Base-by-base conservation (phyloP, 495 filamentous ascomycete species). In the Xylaria scruposa region DNA sequence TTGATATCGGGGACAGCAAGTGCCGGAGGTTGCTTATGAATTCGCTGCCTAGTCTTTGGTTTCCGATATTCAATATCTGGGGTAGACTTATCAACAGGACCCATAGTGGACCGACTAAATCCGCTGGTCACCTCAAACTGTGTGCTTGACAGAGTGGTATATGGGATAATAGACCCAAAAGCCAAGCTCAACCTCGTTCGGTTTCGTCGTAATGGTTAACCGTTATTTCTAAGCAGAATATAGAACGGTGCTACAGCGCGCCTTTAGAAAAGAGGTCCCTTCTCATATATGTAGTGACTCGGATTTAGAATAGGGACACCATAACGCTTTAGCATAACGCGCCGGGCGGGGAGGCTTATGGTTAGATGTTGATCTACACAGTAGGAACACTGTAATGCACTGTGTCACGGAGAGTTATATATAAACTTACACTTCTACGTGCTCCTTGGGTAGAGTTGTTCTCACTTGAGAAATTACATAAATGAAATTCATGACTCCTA, bases 1-100 rank as follows among this genome's bases (percentile, higher is more conserved):
- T 77, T 74, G 17, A 82, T 81, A 40, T 78, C 65, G 5, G 82
- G 80, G 36, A 79, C 74, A 10, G 53, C 74, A 21, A 81, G 74
- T 26, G 71, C 12, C 10, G 75, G 71, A 13, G 76, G 73, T 21
- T 75, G 31, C 62, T 81, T 80, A 63, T 72, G 38, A 17, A 71
- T 49, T 56, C 78, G 60, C 40, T 81, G 79, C 26, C 79, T 63
- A 2, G 74, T 76, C 49, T 49, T 66, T 24, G 70, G 42, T 60
- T 42, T 58, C 19, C 9, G 58, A 31, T 29, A 54, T 19, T 5
- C n/a, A 9, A n/a, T 59, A 40, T 63, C 46, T 42, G 24, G 31
- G 21, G 33, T 44, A 15, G 58, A 53, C 1, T 42, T 33, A 26
- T 42, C 58, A 53, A 38, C 9, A 58, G n/a, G 21, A 4, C 21